Percentiles rank a stretch among this genome's conserved stretches.
phyloP scores from a whole-genome alignment of 1,284 basidiomycete species.

The Leccinum solheimii region DNA sequence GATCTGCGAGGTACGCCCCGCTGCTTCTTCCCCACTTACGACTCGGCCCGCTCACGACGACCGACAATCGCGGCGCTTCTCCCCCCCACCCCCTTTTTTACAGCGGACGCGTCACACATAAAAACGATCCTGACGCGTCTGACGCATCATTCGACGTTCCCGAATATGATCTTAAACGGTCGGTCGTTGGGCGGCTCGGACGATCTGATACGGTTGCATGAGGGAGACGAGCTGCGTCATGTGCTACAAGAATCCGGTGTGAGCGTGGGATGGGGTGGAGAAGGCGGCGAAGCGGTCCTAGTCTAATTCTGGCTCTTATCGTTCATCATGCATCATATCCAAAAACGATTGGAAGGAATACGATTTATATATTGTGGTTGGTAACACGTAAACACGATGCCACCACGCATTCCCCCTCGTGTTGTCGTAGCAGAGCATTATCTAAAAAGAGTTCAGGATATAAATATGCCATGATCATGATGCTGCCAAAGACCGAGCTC shows the following conservation, averaged over 20 bases:
- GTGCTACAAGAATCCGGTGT: conserved; percentile 18
- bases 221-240: conserved; percentile 11
- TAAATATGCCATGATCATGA: neutral
- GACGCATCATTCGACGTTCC: conserved; percentile 69
- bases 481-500: neutral
- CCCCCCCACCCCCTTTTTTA: neutral
- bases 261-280: conserved; percentile 13
- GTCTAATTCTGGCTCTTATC: neutral
- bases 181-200: conserved; percentile 74
- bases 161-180: conserved; percentile 70
- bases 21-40: neutral
- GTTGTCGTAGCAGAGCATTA: conserved; percentile 8
- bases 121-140: conserved; percentile 67
- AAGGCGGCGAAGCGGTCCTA: neutral
- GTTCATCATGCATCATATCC: neutral
- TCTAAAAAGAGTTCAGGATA: conserved; percentile 7
- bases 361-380: neutral
- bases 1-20: conserved; percentile 57
- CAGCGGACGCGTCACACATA: conserved; percentile 63
- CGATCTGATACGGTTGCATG: conserved; percentile 44
- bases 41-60: neutral
- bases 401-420: neutral
- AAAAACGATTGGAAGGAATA: neutral
- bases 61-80: neutral
- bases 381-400: neutral